Base-by-base conservation (phyloP, 78 protist species). In the Pigoraptor vietnamica region DNA sequence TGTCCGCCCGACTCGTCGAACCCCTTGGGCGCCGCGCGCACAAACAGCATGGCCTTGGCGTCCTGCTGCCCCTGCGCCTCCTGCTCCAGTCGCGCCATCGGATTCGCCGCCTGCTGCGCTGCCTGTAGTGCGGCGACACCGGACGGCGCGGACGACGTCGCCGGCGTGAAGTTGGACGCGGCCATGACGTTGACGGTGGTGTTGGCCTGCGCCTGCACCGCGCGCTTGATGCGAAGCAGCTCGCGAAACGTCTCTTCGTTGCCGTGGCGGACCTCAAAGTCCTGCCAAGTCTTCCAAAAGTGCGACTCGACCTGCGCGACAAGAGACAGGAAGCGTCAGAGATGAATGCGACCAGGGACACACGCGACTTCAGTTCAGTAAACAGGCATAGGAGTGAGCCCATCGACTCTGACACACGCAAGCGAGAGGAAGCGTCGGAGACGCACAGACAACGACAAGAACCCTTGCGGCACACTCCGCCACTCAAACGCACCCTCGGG, bases 231-330 rank as follows among this genome's bases (percentile, higher is more conserved):
- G 89, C 99, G 95, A 23, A 97, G 91, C 98, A 98, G 95, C 39
- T 98, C 99, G 9, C 95, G 82, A 95, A 94, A 98, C 19, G 99
- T 98, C 82, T 98, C 99, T 87, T 92, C 97, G 92, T 98, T 98
- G 34, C 99, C 99, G 87, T 98, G 98, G 32, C 67, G 10, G 37
- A 92, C 95, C 94, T 99, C 99, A 87, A 98, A 99, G 2, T 92
- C 96, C 32, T 92, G 56, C 99, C 99, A 99, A 19, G 91, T n/a
- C n/a, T 87, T 23, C 99, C 99, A 99, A 93, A 67, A 97, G 19
- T 21, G 14, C 29, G 32, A 34, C 39, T 92, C 94, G 25, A 82
- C 79, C 83, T 9, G 33, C n/a, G 29, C 39, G 56, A 25, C n/a
- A 48, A 0, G 0, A 29, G 90, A 37, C 35, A 25, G n/a, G 24